These are phyloP conservation scores for Penicillium sp. DNA, from an alignment of 2,329 filamentous ascomycete genomes.

Conservation along the genomic window DNA sequence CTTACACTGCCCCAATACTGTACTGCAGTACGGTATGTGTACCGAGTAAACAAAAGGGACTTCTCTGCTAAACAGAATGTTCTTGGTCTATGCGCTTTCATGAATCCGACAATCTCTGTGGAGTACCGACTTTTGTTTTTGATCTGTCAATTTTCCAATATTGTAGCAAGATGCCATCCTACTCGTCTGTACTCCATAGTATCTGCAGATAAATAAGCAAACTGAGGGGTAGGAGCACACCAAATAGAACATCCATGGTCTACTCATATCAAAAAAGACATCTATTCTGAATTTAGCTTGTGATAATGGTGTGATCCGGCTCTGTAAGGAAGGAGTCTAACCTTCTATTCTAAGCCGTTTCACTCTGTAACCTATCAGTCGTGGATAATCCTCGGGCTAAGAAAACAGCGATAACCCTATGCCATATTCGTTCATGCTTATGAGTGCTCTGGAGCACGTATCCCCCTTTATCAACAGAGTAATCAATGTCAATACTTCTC, in stretches of 20 bases:
- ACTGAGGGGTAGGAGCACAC: neutral
- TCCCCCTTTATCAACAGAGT: neutral
- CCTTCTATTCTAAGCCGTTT: neutral
- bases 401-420: neutral
- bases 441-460: neutral
- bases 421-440: neutral
- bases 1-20: neutral
- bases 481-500: neutral
- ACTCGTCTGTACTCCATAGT: neutral
- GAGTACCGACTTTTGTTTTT: neutral
- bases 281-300: conserved; percentile 9
- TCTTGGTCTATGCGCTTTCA: neutral
- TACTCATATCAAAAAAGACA: neutral
- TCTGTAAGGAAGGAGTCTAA: conserved; percentile 7
- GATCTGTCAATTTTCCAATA: neutral
- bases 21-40: neutral
- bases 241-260: neutral
- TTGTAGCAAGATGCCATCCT: neutral
- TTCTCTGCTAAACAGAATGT: neutral
- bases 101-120: neutral
- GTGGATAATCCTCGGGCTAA: neutral
- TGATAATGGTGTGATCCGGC: conserved; percentile 18
- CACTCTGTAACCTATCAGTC: conserved; percentile 1
- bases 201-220: neutral
- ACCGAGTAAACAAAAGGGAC: neutral